Conservation (phyloP, 768 basidiomycete species). For the Cystobasidiopsis lactophilus region DNA sequence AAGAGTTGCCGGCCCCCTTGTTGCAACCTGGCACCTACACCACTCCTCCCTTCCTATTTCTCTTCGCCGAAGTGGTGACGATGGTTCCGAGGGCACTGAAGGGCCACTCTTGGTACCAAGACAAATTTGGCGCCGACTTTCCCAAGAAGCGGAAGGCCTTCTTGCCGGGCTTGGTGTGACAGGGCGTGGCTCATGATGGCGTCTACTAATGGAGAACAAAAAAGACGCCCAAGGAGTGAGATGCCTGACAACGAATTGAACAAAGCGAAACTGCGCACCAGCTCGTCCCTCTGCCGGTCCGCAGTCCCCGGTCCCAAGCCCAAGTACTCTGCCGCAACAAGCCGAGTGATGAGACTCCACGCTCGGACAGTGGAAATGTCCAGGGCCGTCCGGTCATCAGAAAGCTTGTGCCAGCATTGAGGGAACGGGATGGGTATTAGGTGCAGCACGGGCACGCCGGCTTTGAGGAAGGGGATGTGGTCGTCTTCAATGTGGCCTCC, state of each 20-base stretch:
- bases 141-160: constrained; percentile 53
- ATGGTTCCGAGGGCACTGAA: constrained; percentile 58
- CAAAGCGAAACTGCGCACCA: constrained; percentile 1
- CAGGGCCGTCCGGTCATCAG: constrained; percentile 79
- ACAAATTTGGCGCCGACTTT: constrained; percentile 49
- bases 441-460: constrained; percentile 73
- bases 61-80: constrained; percentile 42
- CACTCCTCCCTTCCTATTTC: constrained; percentile 60
- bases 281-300: constrained; percentile 3
- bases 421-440: constrained; percentile 80
- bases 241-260: neutral
- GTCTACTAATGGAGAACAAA: neutral
- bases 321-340: constrained; percentile 82
- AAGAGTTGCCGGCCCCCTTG: constrained; percentile 17
- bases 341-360: constrained; percentile 71
- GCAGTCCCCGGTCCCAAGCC: constrained; percentile 20
- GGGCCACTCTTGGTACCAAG: constrained; percentile 68
- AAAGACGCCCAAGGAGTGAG: neutral
- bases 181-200: neutral
- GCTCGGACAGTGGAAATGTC: constrained; percentile 63
- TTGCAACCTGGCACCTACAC: constrained; percentile 23
- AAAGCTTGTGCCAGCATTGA: constrained; percentile 58
- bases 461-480: constrained; percentile 65
- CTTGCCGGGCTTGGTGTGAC: constrained; percentile 53
- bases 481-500: constrained; percentile 38